phyloP scores from a whole-genome alignment of 345 rosid species.

The Populus euphratica region DNA sequence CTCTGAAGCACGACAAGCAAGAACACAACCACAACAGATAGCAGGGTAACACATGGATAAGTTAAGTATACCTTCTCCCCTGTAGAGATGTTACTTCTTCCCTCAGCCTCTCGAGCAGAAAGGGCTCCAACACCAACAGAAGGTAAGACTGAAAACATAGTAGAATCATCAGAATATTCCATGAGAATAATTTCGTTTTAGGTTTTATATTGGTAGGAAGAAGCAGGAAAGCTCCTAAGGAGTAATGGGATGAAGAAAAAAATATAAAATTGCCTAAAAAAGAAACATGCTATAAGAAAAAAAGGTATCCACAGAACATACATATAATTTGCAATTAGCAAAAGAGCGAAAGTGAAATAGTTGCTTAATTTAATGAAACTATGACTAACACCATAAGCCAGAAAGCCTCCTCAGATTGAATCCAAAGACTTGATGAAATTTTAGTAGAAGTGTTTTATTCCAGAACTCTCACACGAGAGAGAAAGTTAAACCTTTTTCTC shows the following conservation, averaged over 20 bases:
- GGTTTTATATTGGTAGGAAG: neutral
- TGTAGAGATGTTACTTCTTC: conserved; percentile 78
- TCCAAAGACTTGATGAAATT: neutral
- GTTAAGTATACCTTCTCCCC: conserved; percentile 68
- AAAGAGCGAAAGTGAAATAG: neutral
- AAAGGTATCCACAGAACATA: neutral
- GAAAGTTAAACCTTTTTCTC: neutral
- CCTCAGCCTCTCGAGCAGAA: conserved; percentile 93
- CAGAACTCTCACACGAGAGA: neutral
- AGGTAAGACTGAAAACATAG: conserved; percentile 62
- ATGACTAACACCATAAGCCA: neutral
- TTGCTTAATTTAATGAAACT: neutral
- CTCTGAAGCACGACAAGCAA: neutral
- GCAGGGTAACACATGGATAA: neutral
- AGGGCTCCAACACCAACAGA: conserved; percentile 96
- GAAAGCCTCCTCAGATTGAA: neutral
- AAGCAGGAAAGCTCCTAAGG: neutral
- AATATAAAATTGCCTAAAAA: neutral
- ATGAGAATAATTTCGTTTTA: neutral
- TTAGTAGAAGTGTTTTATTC: neutral
- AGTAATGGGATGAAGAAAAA: neutral
- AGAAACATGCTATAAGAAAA: neutral
- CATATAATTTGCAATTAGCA: neutral
- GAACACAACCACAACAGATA: neutral
- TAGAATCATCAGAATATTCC: neutral